Base-by-base conservation (phyloP, 2,329 filamentous ascomycete genomes). In the Pestalotiopsis sp. region DNA sequence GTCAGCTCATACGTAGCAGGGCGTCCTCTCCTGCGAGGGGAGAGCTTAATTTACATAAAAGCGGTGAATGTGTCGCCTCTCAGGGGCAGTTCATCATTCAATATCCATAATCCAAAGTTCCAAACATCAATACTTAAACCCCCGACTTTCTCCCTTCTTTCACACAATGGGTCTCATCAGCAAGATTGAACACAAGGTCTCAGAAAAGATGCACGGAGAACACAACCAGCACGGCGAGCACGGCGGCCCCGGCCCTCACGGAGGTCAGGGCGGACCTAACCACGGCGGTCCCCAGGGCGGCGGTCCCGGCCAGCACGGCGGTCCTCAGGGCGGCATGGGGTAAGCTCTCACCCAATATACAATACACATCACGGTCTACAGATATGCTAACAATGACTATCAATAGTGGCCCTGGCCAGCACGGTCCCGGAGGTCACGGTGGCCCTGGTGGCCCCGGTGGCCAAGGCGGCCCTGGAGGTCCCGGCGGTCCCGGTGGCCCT, bases 161-260 rank as follows among this genome's bases (percentile, higher is more conserved):
- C n/a, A 25, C 61, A 31, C 12, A 31, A 65, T 65, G 63, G 63
- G 63, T 56, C 20, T 65, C 25, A 31, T 65, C 45, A 65, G 31
- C 63, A 65, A 65, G 63, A 65, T 65, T 25, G 63, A 65, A 39
- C 63, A 65, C 63, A 65, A 65, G 31, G 27, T 65, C 20, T 20
- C 52, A 39, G 23, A 65, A 31, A 65, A 57, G 27, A 56, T 65
- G 63, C 63, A 65, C 49, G 31, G 39, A 9, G 36, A 56, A 25
- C 41, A 65, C 14, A 25, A 56, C 11, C 62, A 65, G 23, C 62
- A 65, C n/a, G 38, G 38, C n/a, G 57, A 36, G 23, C 23, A 27
- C 23, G 59, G 59, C 59, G 14, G 31, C 1, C 59, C 59, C 17
- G 25, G 12, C n/a, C 25, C n/a, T 20, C 63, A 41, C n/a, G 45